A percentile compares a stretch with the other conserved stretches of the same genome.
Evolutionary conservation across 441 rosid genomes (phyloP).

Genomic region (Metrosideros polymorpha): DNA sequence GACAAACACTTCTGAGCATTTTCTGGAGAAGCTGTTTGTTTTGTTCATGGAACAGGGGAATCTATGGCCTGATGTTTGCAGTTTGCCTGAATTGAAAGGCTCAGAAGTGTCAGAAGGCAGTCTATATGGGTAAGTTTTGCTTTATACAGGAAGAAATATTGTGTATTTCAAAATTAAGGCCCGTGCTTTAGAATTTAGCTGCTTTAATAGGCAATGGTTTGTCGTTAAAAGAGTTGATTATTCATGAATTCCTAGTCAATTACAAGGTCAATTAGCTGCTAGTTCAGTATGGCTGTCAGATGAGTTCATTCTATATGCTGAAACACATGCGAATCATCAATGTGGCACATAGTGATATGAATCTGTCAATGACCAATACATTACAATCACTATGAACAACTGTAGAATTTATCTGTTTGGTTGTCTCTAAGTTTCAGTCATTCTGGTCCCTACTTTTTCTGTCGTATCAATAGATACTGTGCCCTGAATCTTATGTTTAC

Average conservation of each 20-base stretch:
- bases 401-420: neutral
- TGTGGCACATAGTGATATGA: neutral
- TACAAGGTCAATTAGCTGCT: neutral
- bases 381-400: neutral
- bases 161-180: neutral
- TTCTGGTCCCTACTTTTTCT: neutral
- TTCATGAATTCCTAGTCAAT: neutral
- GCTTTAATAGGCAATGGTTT: neutral
- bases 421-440: neutral
- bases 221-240: neutral
- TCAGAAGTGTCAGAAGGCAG: constrained; percentile 68
- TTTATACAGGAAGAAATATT: neutral
- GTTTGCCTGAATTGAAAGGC: constrained; percentile 61
- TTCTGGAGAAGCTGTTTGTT: constrained; percentile 80
- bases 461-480: neutral
- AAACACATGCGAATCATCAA: neutral
- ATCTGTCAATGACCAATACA: neutral
- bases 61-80: constrained; percentile 86
- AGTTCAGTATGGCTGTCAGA: neutral
- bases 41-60: constrained; percentile 94
- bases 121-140: constrained; percentile 64
- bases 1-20: constrained; percentile 40
- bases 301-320: neutral
- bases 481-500: neutral
- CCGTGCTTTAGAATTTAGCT: neutral